Evolutionary conservation across 2,329 filamentous ascomycete genomes (phyloP).

Genomic region (Neonectria neomacrospora): DNA sequence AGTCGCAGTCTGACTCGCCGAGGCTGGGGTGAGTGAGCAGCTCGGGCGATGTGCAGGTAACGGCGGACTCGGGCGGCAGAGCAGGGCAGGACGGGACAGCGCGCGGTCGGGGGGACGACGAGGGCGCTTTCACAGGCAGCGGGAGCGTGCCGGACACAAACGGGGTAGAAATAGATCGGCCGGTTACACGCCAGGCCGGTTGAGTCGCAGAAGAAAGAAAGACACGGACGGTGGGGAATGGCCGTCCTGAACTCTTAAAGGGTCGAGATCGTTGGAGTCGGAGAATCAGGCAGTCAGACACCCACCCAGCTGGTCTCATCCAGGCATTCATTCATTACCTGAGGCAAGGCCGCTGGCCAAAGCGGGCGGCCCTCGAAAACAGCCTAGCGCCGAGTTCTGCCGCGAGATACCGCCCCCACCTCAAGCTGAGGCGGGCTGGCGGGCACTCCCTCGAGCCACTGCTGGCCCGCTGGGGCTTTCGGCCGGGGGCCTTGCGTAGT

Average conservation of each 20-base stretch:
- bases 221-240: constrained; percentile 23
- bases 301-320: constrained; percentile 40
- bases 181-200: constrained; percentile 30
- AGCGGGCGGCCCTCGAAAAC: constrained; percentile 31
- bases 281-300: constrained; percentile 46
- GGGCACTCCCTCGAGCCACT: background rate
- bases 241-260: constrained; percentile 11
- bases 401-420: constrained; percentile 37
- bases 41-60: constrained; percentile 20
- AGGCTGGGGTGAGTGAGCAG: constrained; percentile 18
- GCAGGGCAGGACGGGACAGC: constrained; percentile 13
- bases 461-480: constrained; percentile 3
- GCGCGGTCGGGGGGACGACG: constrained; percentile 19
- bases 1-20: constrained; percentile 15
- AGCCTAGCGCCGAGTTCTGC: constrained; percentile 41
- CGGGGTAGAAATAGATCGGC: constrained; percentile 22
- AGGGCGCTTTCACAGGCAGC: constrained; percentile 9
- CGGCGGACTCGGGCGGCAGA: constrained; percentile 16
- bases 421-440: constrained; percentile 19
- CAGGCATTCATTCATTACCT: constrained; percentile 39
- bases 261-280: constrained; percentile 28
- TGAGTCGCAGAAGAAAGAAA: constrained; percentile 36
- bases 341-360: constrained; percentile 40
- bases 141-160: constrained; percentile 3
- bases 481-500: constrained; percentile 3